phyloP scores from a whole-genome alignment of 2,329 filamentous ascomycete species.

The Ambrosiella xylebori region DNA sequence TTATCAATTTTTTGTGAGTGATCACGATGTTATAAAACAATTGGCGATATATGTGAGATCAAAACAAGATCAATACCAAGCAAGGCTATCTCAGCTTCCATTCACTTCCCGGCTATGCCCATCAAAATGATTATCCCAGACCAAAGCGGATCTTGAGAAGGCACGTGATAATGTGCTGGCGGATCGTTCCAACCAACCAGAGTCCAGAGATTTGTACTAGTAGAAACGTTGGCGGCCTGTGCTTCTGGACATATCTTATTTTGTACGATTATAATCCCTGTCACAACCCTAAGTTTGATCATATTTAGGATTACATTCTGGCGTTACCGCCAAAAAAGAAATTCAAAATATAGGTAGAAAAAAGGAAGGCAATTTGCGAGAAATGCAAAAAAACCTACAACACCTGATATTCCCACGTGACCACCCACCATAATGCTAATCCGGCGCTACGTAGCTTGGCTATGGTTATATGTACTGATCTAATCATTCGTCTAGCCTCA shows the following conservation, averaged over 20 bases:
- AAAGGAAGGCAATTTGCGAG: no score
- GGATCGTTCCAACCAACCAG: not conserved
- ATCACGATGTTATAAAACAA: constrained; percentile 2
- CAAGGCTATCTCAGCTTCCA: not conserved
- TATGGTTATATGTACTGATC: not conserved
- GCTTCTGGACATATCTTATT: not conserved
- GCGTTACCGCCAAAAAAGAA: no score
- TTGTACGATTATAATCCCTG: not conserved
- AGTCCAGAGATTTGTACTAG: not conserved
- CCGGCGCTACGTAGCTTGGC: not conserved
- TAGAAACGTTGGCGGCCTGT: not conserved
- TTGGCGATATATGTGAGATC: not conserved
- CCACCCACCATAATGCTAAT: constrained; percentile 4
- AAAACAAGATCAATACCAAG: not conserved
- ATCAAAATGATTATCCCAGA: not conserved
- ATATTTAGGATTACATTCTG: no score
- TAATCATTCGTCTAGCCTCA: not conserved
- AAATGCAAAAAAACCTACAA: constrained; percentile 1
- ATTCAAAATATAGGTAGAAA: no score
- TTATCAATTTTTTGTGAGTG: constrained; percentile 2
- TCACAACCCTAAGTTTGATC: no score
- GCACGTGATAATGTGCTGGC: not conserved
- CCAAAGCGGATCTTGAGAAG: not conserved
- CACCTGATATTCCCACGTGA: not conserved
- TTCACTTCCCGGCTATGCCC: not conserved